phyloP scores from a whole-genome alignment of 768 basidiomycete species.

The Lentinus brumalis region DNA sequence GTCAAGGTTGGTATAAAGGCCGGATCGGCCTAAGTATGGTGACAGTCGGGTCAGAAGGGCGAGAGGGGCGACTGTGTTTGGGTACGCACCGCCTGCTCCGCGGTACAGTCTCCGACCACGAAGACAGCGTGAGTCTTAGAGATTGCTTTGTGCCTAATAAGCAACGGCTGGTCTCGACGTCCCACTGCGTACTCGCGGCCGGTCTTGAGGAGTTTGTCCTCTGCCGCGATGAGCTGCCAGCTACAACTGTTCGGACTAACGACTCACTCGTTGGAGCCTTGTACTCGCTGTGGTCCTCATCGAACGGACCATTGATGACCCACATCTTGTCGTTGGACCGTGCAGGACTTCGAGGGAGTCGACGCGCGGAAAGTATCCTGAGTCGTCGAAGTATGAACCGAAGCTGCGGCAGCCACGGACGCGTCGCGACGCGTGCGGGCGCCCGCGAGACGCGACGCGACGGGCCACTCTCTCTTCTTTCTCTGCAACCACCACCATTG shows the following conservation, averaged over 20 bases:
- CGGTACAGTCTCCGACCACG: conserved; percentile 51
- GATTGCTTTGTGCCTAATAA: conserved; percentile 62
- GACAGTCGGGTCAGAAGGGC: background rate
- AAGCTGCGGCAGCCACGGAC: no score
- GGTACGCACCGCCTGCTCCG: conserved; percentile 56
- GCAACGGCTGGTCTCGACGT: conserved; percentile 53
- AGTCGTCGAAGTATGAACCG: no score
- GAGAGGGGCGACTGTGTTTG: background rate
- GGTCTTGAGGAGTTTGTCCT: conserved; percentile 63
- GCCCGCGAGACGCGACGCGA: conserved; percentile 16
- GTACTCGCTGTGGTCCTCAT: conserved; percentile 15
- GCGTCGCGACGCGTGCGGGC: background rate
- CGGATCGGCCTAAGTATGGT: conserved; percentile 48
- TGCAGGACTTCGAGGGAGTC: no score
- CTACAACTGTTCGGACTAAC: background rate
- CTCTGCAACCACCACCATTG: background rate
- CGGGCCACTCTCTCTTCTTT: background rate
- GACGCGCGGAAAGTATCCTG: no score
- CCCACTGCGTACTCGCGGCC: conserved; percentile 56
- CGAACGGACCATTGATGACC: conserved; percentile 24
- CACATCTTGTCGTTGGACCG: conserved; percentile 13
- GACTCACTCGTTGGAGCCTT: conserved; percentile 11
- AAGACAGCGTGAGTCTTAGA: conserved; percentile 65
- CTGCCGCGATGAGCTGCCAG: conserved; percentile 28
- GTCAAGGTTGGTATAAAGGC: conserved; percentile 42